Base-by-base conservation (phyloP, 495 filamentous ascomycete species). In the Tuber microsphaerosporum region DNA sequence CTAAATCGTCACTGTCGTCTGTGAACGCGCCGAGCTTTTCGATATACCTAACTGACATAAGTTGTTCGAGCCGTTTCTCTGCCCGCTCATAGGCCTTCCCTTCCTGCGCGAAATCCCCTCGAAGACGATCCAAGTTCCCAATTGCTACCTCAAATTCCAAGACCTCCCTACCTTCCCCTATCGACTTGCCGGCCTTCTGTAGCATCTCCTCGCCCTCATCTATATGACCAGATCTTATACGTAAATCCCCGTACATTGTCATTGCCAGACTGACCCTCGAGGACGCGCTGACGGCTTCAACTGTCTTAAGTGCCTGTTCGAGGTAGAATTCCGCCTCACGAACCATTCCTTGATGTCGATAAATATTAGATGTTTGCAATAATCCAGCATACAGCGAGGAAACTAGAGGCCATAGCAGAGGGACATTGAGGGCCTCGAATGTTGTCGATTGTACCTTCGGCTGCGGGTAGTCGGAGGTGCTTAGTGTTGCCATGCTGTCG, bases 281-380 rank as follows among this genome's bases (percentile, higher is more conserved):
- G 77, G 88, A 87, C 5, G 93, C 90, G 48, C 88, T 85, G 14
- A 91, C 88, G 19, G 90, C 89, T 68, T 88, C 86, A 71, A 92
- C 93, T 75, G 97, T 89, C 82, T 92, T 93, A 71, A 92, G 85
- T 1, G 93, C 93, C 81, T 97, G 91, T 77, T 97, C 91, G 10
- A 91, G 88, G 79, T 97, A 97, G 83, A 93, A 95, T n/a, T 94
- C 85, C 10, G 94, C 92, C 82, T 98, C 96, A 71, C 91, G 90
- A 78, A 93, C 92, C 83, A 97, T 87, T 69, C 96, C 94, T 80
- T 94, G 88, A 73, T 94, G 90, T 6, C 92, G 89, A 75, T 92
- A 97, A 22, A 96, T 84, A 34, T 86, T 86, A 6, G 93, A 92
- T 8, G 97, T 87, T 73, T 93, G 90, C 70, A 89, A 80, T 43